Percentiles rank a stretch among this genome's conserved stretches.
These are phyloP conservation scores for Coriolopsis trogii DNA, from an alignment of 1,284 basidiomycete genomes.

Conservation along the genomic window DNA sequence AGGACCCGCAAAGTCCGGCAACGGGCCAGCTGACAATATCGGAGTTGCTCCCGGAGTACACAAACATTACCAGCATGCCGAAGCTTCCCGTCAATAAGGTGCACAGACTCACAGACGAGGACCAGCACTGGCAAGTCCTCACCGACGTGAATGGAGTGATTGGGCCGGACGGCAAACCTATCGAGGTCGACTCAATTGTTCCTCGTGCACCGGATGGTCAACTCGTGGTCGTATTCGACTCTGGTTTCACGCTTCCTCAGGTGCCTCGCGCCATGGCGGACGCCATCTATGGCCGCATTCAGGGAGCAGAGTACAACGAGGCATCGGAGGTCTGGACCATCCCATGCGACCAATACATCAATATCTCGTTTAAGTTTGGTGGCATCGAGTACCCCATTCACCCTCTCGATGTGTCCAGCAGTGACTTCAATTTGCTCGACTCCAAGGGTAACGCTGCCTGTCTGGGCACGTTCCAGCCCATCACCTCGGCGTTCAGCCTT, in stretches of 20 bases:
- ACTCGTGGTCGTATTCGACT: constrained; percentile 74
- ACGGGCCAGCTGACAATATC: constrained; percentile 63
- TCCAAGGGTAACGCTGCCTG: constrained; percentile 63
- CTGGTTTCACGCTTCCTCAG: constrained; percentile 70
- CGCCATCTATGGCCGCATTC: constrained; percentile 79
- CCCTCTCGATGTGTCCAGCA: constrained; percentile 71
- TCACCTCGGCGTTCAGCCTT: constrained; percentile 76
- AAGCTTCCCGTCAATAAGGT: constrained; percentile 70
- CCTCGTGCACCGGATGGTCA: constrained; percentile 42
- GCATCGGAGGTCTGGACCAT: constrained; percentile 66
- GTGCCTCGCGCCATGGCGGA: constrained; percentile 76
- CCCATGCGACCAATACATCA: constrained; percentile 73
- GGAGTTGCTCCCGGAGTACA: constrained; percentile 57
- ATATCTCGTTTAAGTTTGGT: constrained; percentile 71
- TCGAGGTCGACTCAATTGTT: constrained; percentile 65
- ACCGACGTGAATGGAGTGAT: constrained; percentile 35
- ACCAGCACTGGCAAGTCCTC: constrained; percentile 61
- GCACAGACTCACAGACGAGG: constrained; percentile 51
- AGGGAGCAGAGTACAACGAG: constrained; percentile 69
- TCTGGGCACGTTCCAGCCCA: constrained; percentile 78
- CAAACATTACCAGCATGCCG: constrained; percentile 62
- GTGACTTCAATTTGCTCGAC: constrained; percentile 60
- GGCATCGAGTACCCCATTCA: constrained; percentile 70
- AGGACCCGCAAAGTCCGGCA: constrained; percentile 44
- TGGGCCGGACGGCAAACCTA: constrained; percentile 70